Base-by-base conservation (phyloP, 305 asterid genomes). In the Rubia tinctorum region DNA sequence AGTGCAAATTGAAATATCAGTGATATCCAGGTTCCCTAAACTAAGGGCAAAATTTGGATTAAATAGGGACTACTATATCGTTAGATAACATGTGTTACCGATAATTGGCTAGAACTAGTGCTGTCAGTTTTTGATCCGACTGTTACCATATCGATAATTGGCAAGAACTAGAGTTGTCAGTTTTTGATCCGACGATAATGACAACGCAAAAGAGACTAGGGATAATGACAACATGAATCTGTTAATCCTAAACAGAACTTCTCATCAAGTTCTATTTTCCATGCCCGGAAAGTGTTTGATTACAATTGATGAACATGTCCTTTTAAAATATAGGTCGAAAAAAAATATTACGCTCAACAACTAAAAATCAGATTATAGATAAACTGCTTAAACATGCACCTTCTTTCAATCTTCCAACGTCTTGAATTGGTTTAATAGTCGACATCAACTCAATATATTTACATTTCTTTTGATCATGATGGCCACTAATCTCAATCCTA, bases 351-450 rank as follows among this genome's bases (percentile, higher is more conserved):
- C 17, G 17, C n/a, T 65, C 25, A 40, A 8, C 17, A 63, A 63
- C 25, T 34, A 51, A 66, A 76, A 67, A 43, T 66, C 70, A 71
- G 42, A 72, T 67, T 61, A 72, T 43, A 67, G 71, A 53, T 74
- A 49, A 61, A 45, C 74, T 72, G 79, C 72, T 74, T 68, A 55
- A 72, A 77, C 62, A 17, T 15, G 14, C 66, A 72, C 73, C 42
- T 73, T 61, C 80, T 14, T 20, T 7, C 79, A 73, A 84, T 61
- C 80, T 66, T 66, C 37, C 81, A 73, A 84, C 86, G 85, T 80
- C 53, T 74, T 75, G 65, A 75, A 73, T 76, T 75, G 80, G 79
- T 73, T 75, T n/a, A 53, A 49, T 34, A 70, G 87, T 86, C 86
- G 7, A 66, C 47, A 44, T 84, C 87, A 8, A 15, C 13, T 23